Evolutionary conservation across 495 filamentous ascomycete species (phyloP), one percentile per base, ranked within the genome.

Genomic region (Rostrohypoxylon terebratum): DNA sequence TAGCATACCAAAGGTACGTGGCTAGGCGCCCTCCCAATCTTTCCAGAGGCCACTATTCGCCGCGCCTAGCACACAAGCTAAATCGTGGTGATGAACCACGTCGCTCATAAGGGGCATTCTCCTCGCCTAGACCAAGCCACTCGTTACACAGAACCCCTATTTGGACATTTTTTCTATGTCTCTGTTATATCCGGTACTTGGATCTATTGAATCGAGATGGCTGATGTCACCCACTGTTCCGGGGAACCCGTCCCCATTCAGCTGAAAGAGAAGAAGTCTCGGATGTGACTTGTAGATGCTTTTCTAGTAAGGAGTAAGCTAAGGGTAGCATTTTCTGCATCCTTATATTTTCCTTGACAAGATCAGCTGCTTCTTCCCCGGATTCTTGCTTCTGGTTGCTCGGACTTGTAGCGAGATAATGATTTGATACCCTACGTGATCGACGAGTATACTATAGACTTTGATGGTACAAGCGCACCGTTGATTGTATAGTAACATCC

Each of bases 201-300:
- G 14, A 31, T 47, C 11, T 38, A 45, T 53, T 33, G 18, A 11
- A 31, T 45, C 18, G 4, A 5, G 25, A 31, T 33, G 28, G 23
- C 59, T 63, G 59, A 69, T 63, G 66, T 59, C 66, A 63, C 59
- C 25, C 50, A 31, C 31, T 16, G 10, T 45, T 40, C 66, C 59
- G 59, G 47, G 23, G 4, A 63, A 40, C 47, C 45, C 34, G 45
- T 50, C 44, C 33, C 47, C 57, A n/a, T 25, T 11, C 20, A 69
- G 66, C 66, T 69, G 66, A 69, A 63, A 63, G 50, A 59, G 9
- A 3, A 48, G 7, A 21, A 16, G 28, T 28, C 21, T 14, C 38
- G 2, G 14, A 59, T 63, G 28, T 69, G 66, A 69, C 59, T 69
- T 62, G 66, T 60, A 58, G 36, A 69, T 57, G 28, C 50, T 16